Evolutionary conservation across 2,329 filamentous ascomycete genomes (phyloP), one percentile per base, ranked within the genome.

Genomic region (Ascochyta clinopodiicola): DNA sequence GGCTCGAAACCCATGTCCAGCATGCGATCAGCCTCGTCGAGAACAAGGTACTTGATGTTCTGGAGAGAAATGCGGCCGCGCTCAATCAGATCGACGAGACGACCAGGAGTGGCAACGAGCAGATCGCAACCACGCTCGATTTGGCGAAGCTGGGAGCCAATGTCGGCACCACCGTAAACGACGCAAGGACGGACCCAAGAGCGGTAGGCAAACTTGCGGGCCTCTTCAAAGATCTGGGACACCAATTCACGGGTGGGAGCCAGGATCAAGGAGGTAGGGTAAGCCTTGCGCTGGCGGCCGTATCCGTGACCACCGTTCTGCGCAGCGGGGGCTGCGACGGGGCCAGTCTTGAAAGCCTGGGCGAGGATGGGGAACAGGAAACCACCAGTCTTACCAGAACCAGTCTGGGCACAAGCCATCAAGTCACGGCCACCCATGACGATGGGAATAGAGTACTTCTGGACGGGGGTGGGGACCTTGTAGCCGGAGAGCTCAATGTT

Each of bases 1-100:
- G 95, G 95, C 84, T 99, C 95, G 85, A 99, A 99, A 95, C 95
- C 95, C 95, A 99, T 99, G 86, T 99, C 95, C 85, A 99, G 85
- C 95, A 99, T 99, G 78, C 95, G 95, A 83, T 99, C 95, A 78
- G 95, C 95, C 86, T 99, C 95, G 71, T 99, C 95, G 51, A 99
- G 91, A 70, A 99, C 92, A 60, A 99, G 86, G 77, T 99, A 99
- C 84, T 97, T 98, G 86, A 99, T 99, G 85, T 96, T 97, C 79
- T 88, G 87, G 51, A 99, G 88, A 39, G 95, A 98, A 77, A 99
- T 98, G 75, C 94, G 92, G 74, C 95, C 95, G 84, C 95, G 92
- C 85, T 98, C 95, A 75, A 99, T 96, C 80, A 99, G 84, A 78
- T 99, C 95, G 74, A 98, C 93, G 66, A 99, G 86, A 88, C 95